A percentile compares a stretch with the other conserved stretches of the same genome.
Conservation (phyloP, 192 early-diverging fungal species). For the Gorgonomyces haynaldii region DNA sequence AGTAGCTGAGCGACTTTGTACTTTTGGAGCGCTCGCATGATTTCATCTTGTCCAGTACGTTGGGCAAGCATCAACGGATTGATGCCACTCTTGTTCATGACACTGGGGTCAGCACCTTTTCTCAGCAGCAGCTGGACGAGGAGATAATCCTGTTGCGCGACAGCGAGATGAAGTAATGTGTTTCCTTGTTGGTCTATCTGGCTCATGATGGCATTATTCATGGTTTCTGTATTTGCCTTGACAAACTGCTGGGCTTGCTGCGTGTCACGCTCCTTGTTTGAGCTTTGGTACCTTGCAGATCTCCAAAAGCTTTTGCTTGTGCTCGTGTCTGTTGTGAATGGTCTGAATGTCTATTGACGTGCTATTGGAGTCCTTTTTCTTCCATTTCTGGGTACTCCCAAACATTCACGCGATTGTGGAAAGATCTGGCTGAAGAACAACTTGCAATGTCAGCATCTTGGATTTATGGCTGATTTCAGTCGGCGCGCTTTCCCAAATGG, state of each 20-base stretch:
- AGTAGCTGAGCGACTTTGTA: too few species aligned
- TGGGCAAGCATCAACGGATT: slow-evolving; percentile 29
- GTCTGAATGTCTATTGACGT: too few species aligned
- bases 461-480: not conserved
- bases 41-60: slow-evolving; percentile 12
- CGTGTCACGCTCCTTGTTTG: too few species aligned
- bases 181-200: slow-evolving; percentile 29
- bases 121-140: slow-evolving; percentile 31
- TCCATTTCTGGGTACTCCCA: too few species aligned
- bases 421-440: too few species aligned
- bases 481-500: slow-evolving; percentile 30
- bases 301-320: too few species aligned
- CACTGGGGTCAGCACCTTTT: slow-evolving; percentile 41
- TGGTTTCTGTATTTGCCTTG: slow-evolving; percentile 1
- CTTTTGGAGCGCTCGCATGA: slow-evolving; percentile 18
- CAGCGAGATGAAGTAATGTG: slow-evolving; percentile 32
- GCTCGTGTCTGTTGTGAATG: too few species aligned
- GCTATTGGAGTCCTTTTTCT: too few species aligned
- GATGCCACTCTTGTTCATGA: slow-evolving; percentile 21
- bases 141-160: slow-evolving; percentile 22
- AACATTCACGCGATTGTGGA: too few species aligned
- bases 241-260: too few species aligned
- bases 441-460: too few species aligned
- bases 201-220: slow-evolving; percentile 19
- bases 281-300: too few species aligned